A percentile compares a stretch with the other conserved stretches of the same genome.
phyloP scores from a whole-genome alignment of 495 filamentous ascomycete species.

The Trichoderma parareesei region DNA sequence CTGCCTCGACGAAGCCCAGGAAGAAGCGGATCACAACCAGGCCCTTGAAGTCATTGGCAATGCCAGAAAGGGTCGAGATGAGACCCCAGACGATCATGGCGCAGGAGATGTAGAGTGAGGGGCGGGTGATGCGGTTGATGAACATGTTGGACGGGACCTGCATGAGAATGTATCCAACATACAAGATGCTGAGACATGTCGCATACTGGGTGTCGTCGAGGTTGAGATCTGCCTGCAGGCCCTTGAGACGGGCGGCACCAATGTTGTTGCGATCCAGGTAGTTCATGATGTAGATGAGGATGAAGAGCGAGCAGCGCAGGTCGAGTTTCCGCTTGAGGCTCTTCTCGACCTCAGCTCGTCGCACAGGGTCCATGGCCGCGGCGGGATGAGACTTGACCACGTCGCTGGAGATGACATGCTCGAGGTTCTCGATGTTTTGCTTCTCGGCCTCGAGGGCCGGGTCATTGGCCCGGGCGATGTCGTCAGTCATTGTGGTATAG shows the following conservation, averaged over 20 bases:
- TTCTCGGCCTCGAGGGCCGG: background rate
- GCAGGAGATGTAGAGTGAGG: conserved; percentile 37
- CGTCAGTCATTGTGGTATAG: background rate
- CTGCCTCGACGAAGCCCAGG: conserved; percentile 51
- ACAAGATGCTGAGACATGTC: conserved; percentile 34
- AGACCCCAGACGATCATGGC: conserved; percentile 63
- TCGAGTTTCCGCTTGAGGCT: conserved; percentile 36
- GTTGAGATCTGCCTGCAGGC: conserved; percentile 34
- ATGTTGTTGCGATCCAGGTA: conserved; percentile 63
- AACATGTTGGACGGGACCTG: conserved; percentile 35
- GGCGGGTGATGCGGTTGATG: conserved; percentile 32
- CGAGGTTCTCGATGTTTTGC: background rate
- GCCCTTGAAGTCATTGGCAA: conserved; percentile 49
- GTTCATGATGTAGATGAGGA: conserved; percentile 63
- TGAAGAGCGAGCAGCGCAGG: conserved; percentile 32
- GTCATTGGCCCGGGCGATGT: background rate
- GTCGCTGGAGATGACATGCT: background rate
- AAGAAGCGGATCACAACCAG: conserved; percentile 61
- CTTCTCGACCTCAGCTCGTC: conserved; percentile 29
- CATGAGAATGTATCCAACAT: conserved; percentile 49
- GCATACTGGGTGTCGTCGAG: conserved; percentile 32
- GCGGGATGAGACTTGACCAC: background rate
- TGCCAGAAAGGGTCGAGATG: conserved; percentile 54
- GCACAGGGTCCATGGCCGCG: conserved; percentile 26
- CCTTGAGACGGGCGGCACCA: conserved; percentile 38